Evolutionary conservation across 2,329 filamentous ascomycete species (phyloP), one percentile per base, ranked within the genome.

Genomic region (Chaetomium strumarium): DNA sequence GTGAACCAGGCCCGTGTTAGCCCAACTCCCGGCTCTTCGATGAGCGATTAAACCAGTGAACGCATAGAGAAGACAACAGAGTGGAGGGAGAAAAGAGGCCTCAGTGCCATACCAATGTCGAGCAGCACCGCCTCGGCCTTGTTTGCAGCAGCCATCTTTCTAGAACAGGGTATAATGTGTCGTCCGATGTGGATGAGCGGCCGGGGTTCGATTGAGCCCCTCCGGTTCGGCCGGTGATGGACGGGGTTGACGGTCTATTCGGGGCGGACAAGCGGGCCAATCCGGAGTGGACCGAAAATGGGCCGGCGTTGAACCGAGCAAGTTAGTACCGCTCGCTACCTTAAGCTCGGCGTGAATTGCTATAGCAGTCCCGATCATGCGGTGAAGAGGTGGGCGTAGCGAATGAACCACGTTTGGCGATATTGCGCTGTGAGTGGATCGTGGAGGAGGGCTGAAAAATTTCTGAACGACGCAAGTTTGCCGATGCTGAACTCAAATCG

Each of bases 81-180:
- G 49, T 51, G 54, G 47, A 48, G 56, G 60, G 54, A 53, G 50
- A 31, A 45, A 49, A 49, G 57, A 46, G 52, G 52, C 47, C 58
- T 61, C 53, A 53, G 59, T n/a, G 14, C 41, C 52, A 46, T 72
- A 82, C 79, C 79, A 65, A 82, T 81, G 66, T 81, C 78, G 60
- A 82, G 74, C 62, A 82, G 66, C 61, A 80, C 70, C 34, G 75
- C 72, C 9, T 46, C 49, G 43, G 55, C 55, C 62, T 75, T 74
- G 49, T 74, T 60, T 51, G 66, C 61, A 52, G 58, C 58, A 52
- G 67, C 63, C 69, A 72, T 72, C 55, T 51, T 46, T 34, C 36
- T 45, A 13, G 19, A 20, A 19, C 46, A 42, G 29, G 51, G 45
- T 42, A 50, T 29, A 30, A 50, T 29, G 24, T n/a, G 45, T 29